Evolutionary conservation across 2,329 filamentous ascomycete species (phyloP), one percentile per base, ranked within the genome.

Genomic region (Alternaria novae-zelandiae): DNA sequence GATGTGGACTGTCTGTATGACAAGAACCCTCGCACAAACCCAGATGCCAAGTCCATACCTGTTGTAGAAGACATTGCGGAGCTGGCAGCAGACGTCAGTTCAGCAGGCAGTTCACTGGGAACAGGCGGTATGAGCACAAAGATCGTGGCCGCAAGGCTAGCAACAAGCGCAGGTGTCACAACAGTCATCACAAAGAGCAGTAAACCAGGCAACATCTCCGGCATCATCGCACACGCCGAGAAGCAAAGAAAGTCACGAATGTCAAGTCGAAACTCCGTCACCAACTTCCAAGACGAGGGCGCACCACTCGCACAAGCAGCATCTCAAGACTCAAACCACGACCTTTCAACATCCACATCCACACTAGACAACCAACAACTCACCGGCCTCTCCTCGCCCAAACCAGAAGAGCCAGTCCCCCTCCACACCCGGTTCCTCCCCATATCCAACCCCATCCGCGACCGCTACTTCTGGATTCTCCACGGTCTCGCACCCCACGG

Each of bases 101-200:
- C 91, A 28, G 92, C 93, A 21, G 96, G 96, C 5, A 97, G 94
- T 3, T 86, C 91, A 5, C 83, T 99, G 15, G 96, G 96, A 21
- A 99, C 96, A 2, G 96, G 96, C 20, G 96, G 96, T 47, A 99
- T 99, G 96, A 90, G 91, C 67, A 99, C 96, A 62, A 99, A 99
- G 83, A 97, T 99, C 71, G 90, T 96, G 25, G 96, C 96, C 57
- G 96, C 96, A 25, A 89, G 92, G 57, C 86, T 99, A 43, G 96
- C 95, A 32, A 97, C 94, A 7, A 96, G 94, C 36, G 96, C 94
- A 12, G 96, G 96, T 49, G 95, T 98, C 36, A 98, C 94, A 2
- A 98, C 96, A 4, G 88, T 99, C 75, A 98, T 99, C 75, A 97
- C 96, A 9, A 90, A 91, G 69, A 97, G 93, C 61, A 96, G 92